Percentiles rank a stretch among this genome's conserved stretches.
Conservation (phyloP, 192 early-diverging fungal species). For the Haplosporangium gracile region DNA sequence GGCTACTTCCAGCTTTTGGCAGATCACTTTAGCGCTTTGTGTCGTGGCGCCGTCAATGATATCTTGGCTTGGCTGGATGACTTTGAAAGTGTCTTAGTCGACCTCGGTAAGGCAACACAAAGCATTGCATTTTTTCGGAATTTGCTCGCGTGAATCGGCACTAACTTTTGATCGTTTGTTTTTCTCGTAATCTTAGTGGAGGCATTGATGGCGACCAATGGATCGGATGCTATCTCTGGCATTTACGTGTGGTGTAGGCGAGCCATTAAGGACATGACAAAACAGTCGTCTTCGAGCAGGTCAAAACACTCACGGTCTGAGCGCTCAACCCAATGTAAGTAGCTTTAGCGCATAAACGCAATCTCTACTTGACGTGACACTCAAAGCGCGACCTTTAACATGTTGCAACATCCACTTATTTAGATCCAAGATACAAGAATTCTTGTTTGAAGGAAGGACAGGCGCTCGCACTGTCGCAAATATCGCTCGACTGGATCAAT, state of each 20-base stretch:
- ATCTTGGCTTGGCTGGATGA: conserved; percentile 52
- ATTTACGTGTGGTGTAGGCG: conserved; percentile 55
- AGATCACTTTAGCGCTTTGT: conserved; percentile 39
- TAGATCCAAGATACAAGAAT: conserved; percentile 48
- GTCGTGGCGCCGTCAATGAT: conserved; percentile 49
- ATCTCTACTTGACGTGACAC: no score
- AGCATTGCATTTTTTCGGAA: no score
- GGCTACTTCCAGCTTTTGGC: conserved; percentile 24
- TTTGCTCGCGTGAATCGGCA: no score
- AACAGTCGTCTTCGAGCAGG: conserved; percentile 21
- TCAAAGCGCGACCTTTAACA: no score
- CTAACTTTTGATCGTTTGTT: no score
- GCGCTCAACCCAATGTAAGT: conserved; percentile 43
- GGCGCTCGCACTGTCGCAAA: conserved; percentile 33
- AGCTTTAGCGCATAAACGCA: not conserved
- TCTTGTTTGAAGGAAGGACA: conserved; percentile 39
- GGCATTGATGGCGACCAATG: conserved; percentile 31
- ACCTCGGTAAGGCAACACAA: conserved; percentile 39
- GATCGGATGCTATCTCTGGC: conserved; percentile 53
- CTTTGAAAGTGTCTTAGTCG: conserved; percentile 53
- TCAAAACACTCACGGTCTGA: conserved; percentile 44
- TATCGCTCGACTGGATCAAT: conserved; percentile 51
- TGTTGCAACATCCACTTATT: no score
- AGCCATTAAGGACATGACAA: conserved; percentile 52
- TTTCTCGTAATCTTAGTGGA: conserved; percentile 25